A percentile compares a stretch with the other conserved stretches of the same genome.
These are phyloP conservation scores for Xanthoceras sorbifolium DNA, from an alignment of 345 rosid species.

Conservation along the genomic window DNA sequence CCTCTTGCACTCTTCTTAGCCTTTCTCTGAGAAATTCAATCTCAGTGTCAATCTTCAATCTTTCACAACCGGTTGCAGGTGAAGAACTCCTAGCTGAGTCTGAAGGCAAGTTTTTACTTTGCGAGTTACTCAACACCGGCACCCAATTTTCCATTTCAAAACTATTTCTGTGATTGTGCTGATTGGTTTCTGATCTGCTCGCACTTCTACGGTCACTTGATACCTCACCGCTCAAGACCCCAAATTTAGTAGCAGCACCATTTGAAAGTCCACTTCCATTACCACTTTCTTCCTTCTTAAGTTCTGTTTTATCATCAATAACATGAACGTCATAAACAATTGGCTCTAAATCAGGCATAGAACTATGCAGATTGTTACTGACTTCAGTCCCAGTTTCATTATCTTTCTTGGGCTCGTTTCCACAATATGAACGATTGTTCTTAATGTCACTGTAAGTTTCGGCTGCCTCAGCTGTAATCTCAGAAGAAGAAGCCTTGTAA, in stretches of 20 bases:
- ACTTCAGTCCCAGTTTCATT: conserved; percentile 24
- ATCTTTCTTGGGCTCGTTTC: conserved; percentile 26
- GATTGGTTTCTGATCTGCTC: conserved; percentile 16
- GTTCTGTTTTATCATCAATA: conserved; percentile 47
- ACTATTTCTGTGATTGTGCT: conserved; percentile 22
- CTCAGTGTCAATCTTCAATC: conserved; percentile 48
- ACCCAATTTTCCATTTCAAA: conserved; percentile 21
- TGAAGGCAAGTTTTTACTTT: conserved; percentile 16
- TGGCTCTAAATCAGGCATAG: conserved; percentile 42
- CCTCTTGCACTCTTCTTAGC: conserved; percentile 45
- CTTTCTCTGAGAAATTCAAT: conserved; percentile 57
- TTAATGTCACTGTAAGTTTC: conserved; percentile 13
- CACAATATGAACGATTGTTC: conserved; percentile 24
- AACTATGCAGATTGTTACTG: conserved; percentile 7
- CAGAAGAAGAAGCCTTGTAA: conserved; percentile 19
- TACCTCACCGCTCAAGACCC: conserved; percentile 19
- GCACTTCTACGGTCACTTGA: conserved; percentile 21
- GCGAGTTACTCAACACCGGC: conserved; percentile 22
- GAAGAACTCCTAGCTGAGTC: conserved; percentile 39
- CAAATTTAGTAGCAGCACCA: conserved; percentile 17
- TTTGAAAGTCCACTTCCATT: conserved; percentile 23
- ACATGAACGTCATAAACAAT: conserved; percentile 73
- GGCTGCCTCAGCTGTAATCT: conserved; percentile 13
- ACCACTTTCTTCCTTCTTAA: conserved; percentile 19
- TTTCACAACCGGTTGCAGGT: conserved; percentile 43